Percentiles rank a stretch among this genome's conserved stretches.
phyloP scores from a whole-genome alignment of 176 grass and related monocot species.

The Hordeum marinum region DNA sequence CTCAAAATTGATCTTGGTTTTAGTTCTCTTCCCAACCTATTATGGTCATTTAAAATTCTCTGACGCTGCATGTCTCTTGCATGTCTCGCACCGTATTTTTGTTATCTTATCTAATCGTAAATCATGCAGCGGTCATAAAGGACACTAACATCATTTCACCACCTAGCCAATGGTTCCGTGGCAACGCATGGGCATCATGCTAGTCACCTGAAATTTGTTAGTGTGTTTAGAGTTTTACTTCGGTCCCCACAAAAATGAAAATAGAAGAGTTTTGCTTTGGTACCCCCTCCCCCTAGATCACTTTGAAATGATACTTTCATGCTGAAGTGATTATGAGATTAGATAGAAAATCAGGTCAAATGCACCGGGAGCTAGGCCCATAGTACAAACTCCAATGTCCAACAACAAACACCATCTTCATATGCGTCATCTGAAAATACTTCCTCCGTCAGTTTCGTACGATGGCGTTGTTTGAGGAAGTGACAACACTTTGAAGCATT shows the following conservation, averaged over 20 bases:
- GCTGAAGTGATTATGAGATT: not conserved
- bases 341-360: not conserved
- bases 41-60: too few relatives aligned
- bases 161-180: too few relatives aligned
- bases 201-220: not conserved
- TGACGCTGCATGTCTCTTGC: too few relatives aligned
- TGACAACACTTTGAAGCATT: not conserved
- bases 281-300: not conserved
- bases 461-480: not conserved
- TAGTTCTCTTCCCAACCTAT: too few relatives aligned
- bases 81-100: too few relatives aligned
- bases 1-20: too few relatives aligned
- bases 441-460: not conserved
- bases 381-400: not conserved
- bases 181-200: too few relatives aligned
- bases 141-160: too few relatives aligned
- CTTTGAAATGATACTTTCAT: not conserved
- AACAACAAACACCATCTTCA: not conserved
- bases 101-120: too few relatives aligned
- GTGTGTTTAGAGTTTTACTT: not conserved
- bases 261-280: not conserved
- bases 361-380: not conserved
- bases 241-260: not conserved
- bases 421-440: not conserved
- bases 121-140: too few relatives aligned